These are phyloP conservation scores for Funneliformis mosseae DNA, from an alignment of 192 early-diverging fungal genomes.

Conservation along the genomic window DNA sequence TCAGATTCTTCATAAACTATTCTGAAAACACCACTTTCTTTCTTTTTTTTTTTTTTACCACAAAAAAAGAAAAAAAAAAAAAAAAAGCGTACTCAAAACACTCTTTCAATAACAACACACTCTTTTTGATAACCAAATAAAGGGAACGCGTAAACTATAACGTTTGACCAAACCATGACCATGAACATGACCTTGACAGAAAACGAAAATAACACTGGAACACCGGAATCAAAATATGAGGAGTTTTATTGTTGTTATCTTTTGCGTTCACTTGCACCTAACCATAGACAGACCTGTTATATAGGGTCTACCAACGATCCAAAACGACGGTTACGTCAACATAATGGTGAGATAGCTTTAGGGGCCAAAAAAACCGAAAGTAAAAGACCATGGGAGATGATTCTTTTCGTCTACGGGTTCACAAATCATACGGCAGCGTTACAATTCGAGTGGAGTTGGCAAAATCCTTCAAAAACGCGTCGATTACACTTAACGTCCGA, in stretches of 20 bases:
- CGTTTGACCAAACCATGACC: no score
- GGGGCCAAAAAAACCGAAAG: not conserved
- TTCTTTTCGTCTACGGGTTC: constrained; percentile 19
- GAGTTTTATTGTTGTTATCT: constrained; percentile 28
- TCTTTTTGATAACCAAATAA: no score
- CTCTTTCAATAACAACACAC: no score
- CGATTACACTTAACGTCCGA: not conserved
- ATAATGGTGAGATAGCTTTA: constrained; percentile 9
- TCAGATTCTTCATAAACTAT: no score
- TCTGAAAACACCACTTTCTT: no score
- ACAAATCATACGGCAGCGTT: not conserved
- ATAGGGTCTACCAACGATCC: constrained; percentile 13
- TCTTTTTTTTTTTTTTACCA: no score
- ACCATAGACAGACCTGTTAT: not conserved
- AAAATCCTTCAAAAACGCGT: not conserved
- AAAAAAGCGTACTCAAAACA: no score
- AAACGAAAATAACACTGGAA: not conserved
- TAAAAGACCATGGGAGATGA: constrained; percentile 10
- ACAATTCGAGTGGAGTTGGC: constrained; percentile 24
- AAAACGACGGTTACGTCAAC: constrained; percentile 12
- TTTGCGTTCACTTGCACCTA: not conserved
- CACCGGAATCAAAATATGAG: not conserved
- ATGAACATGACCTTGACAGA: not conserved
- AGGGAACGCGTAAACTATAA: no score
- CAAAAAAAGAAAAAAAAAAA: no score